Conservation (phyloP, 768 basidiomycete species). For the Leccinum uliginosum region DNA sequence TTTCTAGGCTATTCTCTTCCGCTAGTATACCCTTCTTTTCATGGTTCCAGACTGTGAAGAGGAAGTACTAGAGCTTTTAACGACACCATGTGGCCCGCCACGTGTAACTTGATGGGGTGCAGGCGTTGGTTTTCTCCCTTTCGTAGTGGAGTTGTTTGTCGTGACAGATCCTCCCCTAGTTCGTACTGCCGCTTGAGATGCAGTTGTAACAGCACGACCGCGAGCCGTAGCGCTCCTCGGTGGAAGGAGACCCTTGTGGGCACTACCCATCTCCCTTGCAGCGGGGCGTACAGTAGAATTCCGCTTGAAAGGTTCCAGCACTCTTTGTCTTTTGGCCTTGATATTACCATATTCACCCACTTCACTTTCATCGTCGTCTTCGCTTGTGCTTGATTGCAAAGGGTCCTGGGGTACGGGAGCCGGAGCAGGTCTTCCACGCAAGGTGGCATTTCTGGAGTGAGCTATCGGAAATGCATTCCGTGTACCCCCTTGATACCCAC, state of each 20-base stretch:
- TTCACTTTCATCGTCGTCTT: constrained; percentile 18
- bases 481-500: constrained; percentile 4
- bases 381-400: constrained; percentile 21
- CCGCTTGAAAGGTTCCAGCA: constrained; percentile 24
- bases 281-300: constrained; percentile 25
- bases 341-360: constrained; percentile 4
- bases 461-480: background rate
- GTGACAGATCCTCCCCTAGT: constrained; percentile 10
- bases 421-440: constrained; percentile 21
- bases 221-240: constrained; percentile 9
- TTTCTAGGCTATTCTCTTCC: background rate
- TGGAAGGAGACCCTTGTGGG: constrained; percentile 14
- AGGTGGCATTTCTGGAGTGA: constrained; percentile 22
- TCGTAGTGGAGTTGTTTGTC: constrained; percentile 8
- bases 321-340: constrained; percentile 23
- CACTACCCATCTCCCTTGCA: constrained; percentile 8
- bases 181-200: constrained; percentile 9
- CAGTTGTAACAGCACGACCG: constrained; percentile 6
- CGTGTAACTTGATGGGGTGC: constrained; percentile 9
- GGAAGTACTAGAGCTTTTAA: constrained; percentile 21
- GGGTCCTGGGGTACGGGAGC: constrained; percentile 7
- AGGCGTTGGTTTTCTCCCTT: constrained; percentile 10
- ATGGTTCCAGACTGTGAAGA: constrained; percentile 26
- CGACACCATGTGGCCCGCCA: constrained; percentile 9
- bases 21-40: constrained; percentile 16